Percentiles rank a stretch among this genome's conserved stretches.
Evolutionary conservation across 257 asterid genomes (phyloP).

Genomic region (Echium plantagineum): DNA sequence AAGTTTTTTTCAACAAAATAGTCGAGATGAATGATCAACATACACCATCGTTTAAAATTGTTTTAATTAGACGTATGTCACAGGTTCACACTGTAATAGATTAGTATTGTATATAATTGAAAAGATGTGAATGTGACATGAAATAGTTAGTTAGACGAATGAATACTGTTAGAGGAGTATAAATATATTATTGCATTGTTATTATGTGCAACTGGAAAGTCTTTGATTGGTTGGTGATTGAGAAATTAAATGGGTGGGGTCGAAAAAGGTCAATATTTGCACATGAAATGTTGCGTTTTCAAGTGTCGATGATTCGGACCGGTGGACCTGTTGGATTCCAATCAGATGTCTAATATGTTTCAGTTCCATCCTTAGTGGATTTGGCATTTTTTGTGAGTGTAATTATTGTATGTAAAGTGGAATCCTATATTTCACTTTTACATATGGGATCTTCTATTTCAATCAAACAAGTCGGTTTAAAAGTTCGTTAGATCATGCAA

Average conservation of each 20-base stretch:
- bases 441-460: no score
- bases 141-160: neutral
- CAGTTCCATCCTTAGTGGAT: slow-evolving; percentile 6
- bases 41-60: no score
- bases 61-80: no score
- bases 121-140: neutral
- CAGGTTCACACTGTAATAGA: neutral
- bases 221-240: neutral
- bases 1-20: no score
- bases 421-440: no score
- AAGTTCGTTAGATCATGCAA: no score
- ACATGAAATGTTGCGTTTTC: slow-evolving; percentile 6
- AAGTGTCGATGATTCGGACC: slow-evolving; percentile 8
- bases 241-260: neutral
- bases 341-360: neutral
- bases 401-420: neutral
- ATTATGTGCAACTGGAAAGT: neutral
- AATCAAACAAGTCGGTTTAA: no score
- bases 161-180: neutral
- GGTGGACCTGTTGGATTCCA: slow-evolving; percentile 3
- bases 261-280: neutral
- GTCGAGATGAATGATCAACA: no score
- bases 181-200: neutral
- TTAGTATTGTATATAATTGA: neutral
- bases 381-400: neutral